phyloP scores from a whole-genome alignment of 2,329 filamentous ascomycete species.

The Gnomoniopsis smithogilvyi region DNA sequence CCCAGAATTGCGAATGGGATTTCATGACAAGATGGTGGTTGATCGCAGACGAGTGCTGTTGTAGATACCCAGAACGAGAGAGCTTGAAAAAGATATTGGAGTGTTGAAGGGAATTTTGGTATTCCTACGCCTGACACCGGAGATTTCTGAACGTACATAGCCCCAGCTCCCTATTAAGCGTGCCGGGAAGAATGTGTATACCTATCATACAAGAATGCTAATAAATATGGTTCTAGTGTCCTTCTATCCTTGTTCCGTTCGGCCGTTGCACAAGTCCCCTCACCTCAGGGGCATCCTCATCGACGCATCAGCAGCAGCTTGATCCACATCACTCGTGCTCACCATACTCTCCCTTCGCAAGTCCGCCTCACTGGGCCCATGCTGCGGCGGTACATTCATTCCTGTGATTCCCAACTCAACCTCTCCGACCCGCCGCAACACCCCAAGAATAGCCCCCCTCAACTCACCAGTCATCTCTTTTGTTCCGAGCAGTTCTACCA shows the following conservation, averaged over 20 bases:
- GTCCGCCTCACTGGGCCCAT: constrained; percentile 18
- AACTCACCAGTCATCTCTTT: constrained; percentile 81
- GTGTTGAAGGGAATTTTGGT: background rate
- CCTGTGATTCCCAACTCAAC: constrained; percentile 58
- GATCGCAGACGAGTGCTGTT: background rate
- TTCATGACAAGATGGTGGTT: background rate
- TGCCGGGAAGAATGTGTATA: background rate
- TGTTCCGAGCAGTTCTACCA: constrained; percentile 70
- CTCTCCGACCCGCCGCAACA: constrained; percentile 82
- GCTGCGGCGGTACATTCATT: constrained; percentile 32
- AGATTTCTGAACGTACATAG: background rate
- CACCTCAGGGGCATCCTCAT: constrained; percentile 5
- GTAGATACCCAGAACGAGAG: background rate
- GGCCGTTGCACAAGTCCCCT: background rate
- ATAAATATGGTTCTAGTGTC: constrained; percentile 1
- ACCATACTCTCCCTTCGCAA: constrained; percentile 39
- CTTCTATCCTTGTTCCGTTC: background rate
- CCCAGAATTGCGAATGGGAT: constrained; percentile 22
- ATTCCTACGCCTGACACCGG: background rate
- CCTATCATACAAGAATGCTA: constrained; percentile 6
- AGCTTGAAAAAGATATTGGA: background rate
- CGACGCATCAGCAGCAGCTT: constrained; percentile 27
- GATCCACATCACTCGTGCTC: constrained; percentile 26
- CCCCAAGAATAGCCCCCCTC: constrained; percentile 69
- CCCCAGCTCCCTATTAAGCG: constrained; percentile 17